Base-by-base conservation (phyloP, 2,329 filamentous ascomycete species). In the Epichloe glyceriae region DNA sequence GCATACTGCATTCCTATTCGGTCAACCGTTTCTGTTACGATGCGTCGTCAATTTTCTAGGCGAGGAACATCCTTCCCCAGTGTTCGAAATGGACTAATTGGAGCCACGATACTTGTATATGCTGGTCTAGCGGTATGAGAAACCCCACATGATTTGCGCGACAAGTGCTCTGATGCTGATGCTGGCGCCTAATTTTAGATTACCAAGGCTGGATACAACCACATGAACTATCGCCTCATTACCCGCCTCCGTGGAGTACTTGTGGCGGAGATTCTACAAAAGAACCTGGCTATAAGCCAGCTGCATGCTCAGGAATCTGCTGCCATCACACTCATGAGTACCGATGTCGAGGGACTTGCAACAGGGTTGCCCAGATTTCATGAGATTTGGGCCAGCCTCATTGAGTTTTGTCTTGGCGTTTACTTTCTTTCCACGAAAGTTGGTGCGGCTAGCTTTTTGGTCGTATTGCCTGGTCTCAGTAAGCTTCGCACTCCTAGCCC, bases 401-500 rank as follows among this genome's bases (percentile, higher is more conserved):
- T 70, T 41, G 53, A 57, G 40, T 37, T 56, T 37, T 48, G 20
- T 6, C 33, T 55, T 5, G 56, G 50, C n/a, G 50, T 52, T 4
- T 57, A 54, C 38, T 33, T 57, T 11, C 33, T 57, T n/a, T 38
- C 46, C 4, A 49, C 42, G 2, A 17, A 44, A 15, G 49, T 54
- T 19, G 52, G 52, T 6, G 33, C 17, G 1, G 50, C 54, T 17
- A 50, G 43, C 12, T 52, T 56, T 15, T 45, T 56, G 12, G 46
- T 53, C 12, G 78, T 76, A 83, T 89, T 89, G 51, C 86, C 86
- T 2, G 81, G 83, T 53, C 86, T 82, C n/a, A 47, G 58, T 50
- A 42, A 47, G 46, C 50, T 30, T 20, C 8, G 42, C 1, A 19
- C 5, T 7, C 3, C 8, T 2, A 20, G 7, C n/a, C 33, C 4